A percentile compares a stretch with the other conserved stretches of the same genome.
Evolutionary conservation across 768 basidiomycete species (phyloP).

Genomic region (Russula griseocarnosa): DNA sequence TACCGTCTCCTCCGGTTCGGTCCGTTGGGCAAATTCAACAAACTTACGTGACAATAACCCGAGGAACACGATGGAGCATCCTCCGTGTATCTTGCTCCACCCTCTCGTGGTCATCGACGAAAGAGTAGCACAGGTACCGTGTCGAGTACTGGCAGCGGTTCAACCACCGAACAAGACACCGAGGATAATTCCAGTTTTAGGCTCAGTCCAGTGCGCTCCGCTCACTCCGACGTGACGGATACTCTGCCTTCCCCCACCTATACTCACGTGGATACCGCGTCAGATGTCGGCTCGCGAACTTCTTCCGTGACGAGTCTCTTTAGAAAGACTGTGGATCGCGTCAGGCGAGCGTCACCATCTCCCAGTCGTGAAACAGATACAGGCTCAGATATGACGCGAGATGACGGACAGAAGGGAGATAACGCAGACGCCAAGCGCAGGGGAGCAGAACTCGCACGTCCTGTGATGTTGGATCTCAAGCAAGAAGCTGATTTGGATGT

Average conservation of each 20-base stretch:
- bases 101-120: constrained; percentile 42
- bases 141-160: constrained; percentile 49
- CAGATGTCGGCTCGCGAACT: constrained; percentile 30
- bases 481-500: constrained; percentile 54
- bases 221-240: constrained; percentile 36
- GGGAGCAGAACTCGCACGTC: constrained; percentile 27
- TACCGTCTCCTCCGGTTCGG: constrained; percentile 47
- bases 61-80: constrained; percentile 50
- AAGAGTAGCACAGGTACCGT: constrained; percentile 58
- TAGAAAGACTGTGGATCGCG: constrained; percentile 16
- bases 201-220: constrained; percentile 27
- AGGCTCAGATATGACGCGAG: constrained; percentile 5
- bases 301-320: constrained; percentile 30
- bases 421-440: constrained; percentile 21
- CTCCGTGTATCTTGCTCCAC: constrained; percentile 47
- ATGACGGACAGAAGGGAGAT: constrained; percentile 30
- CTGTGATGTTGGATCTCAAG: constrained; percentile 32
- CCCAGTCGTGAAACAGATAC: constrained; percentile 24
- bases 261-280: constrained; percentile 40
- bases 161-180: constrained; percentile 38
- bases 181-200: constrained; percentile 22
- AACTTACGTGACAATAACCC: constrained; percentile 68
- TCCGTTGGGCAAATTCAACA: constrained; percentile 53
- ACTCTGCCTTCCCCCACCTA: constrained; percentile 39
- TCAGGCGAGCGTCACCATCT: constrained; percentile 23